Conservation (phyloP, 768 basidiomycete genomes). For the Tricholoma furcatifolium region DNA sequence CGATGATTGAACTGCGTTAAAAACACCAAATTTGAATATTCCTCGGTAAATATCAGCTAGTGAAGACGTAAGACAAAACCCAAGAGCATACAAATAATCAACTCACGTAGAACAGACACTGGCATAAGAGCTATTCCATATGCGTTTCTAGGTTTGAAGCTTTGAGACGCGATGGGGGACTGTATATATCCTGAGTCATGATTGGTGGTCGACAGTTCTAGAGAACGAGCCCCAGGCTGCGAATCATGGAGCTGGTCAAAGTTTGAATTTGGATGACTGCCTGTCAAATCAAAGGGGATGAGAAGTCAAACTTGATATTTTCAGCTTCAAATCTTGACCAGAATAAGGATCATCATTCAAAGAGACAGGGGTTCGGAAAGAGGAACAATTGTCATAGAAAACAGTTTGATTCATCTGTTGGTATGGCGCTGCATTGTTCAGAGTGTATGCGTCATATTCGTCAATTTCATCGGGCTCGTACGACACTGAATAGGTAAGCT, state of each 20-base stretch:
- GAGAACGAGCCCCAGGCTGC: no score
- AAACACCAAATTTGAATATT: conserved; percentile 85
- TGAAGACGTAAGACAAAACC: not conserved
- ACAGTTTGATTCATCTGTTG: not conserved
- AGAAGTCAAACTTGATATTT: not conserved
- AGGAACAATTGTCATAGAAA: not conserved
- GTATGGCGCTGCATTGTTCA: not conserved
- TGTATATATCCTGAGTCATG: not conserved
- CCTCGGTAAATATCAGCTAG: conserved; percentile 79
- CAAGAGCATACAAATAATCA: conserved; percentile 1
- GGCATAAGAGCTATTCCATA: conserved; percentile 58
- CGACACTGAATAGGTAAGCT: not conserved
- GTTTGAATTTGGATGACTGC: not conserved
- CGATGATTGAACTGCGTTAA: conserved; percentile 88
- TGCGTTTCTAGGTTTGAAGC: conserved; percentile 30
- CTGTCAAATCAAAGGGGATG: not conserved
- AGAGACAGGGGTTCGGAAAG: not conserved
- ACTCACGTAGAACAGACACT: conserved; percentile 71
- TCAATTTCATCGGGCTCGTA: conserved; percentile 14
- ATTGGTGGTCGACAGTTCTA: no score
- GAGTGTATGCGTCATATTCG: conserved; percentile 11
- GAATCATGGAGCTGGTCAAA: no score
- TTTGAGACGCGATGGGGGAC: not conserved
- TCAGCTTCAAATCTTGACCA: not conserved
- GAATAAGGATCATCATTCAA: not conserved